These are phyloP conservation scores for Hondaea fermentalgiana DNA, from an alignment of 108 stramenopile genomes.

Conservation along the genomic window DNA sequence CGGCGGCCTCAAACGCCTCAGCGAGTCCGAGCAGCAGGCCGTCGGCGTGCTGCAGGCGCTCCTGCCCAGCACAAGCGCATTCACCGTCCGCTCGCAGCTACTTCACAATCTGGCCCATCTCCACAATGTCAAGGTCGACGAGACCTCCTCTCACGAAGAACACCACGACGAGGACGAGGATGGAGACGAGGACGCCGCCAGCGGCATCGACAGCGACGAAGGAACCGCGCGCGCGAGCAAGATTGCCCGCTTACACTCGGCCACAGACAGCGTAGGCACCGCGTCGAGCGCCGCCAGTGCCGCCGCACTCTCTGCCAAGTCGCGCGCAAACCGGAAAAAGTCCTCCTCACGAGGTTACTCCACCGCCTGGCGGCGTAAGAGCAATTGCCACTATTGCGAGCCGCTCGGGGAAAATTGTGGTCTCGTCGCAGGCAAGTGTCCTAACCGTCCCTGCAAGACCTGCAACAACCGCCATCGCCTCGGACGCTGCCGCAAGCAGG, in stretches of 20 bases:
- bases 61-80: neutral
- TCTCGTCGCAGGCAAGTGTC: neutral
- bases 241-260: neutral
- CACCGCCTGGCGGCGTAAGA: conserved; percentile 14
- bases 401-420: neutral
- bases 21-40: neutral
- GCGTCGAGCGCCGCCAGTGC: neutral
- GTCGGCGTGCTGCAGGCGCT: neutral
- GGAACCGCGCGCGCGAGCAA: neutral
- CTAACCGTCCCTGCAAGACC: neutral
- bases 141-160: too few species aligned
- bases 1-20: neutral
- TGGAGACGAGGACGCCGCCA: too few species aligned
- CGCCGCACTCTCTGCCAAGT: neutral
- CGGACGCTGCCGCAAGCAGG: neutral
- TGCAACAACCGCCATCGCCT: neutral
- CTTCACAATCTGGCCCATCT: neutral
- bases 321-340: neutral
- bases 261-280: neutral
- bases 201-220: neutral
- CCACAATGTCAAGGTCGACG: neutral
- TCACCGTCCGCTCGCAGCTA: neutral
- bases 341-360: neutral
- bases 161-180: too few species aligned
- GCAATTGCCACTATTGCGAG: conserved; percentile 13